Percentiles rank a stretch among this genome's conserved stretches.
phyloP scores from a whole-genome alignment of 1,139 yeast species.

The Geotrichum restrictum region DNA sequence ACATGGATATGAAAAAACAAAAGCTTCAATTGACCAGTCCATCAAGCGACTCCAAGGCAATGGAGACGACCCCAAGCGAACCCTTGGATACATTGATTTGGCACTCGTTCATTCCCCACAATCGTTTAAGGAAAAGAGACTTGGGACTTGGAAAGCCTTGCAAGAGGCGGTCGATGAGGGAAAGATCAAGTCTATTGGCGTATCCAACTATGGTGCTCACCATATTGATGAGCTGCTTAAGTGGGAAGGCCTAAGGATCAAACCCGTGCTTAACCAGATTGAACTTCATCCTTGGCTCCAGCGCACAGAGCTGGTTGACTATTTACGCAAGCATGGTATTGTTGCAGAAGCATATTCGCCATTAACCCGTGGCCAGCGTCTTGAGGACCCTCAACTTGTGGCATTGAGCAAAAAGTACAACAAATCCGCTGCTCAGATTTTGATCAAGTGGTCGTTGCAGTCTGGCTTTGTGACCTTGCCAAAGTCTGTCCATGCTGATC shows the following conservation, averaged over 20 bases:
- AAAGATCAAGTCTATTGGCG: slow-evolving; percentile 42
- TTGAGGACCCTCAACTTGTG: slow-evolving; percentile 49
- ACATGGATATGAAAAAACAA: slow-evolving; percentile 56
- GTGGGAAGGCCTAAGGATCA: slow-evolving; percentile 40
- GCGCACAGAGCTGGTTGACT: slow-evolving; percentile 52
- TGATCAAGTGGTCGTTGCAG: slow-evolving; percentile 44
- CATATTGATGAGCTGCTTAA: slow-evolving; percentile 42
- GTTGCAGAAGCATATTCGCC: slow-evolving; percentile 70
- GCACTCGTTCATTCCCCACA: slow-evolving; percentile 42
- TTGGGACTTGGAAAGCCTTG: slow-evolving; percentile 46
- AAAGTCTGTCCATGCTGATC: slow-evolving; percentile 53
- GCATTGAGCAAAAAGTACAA: slow-evolving; percentile 41
- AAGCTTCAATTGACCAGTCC: slow-evolving; percentile 49
- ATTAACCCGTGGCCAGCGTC: slow-evolving; percentile 56
- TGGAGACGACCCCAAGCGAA: slow-evolving; percentile 23
- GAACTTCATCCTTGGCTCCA: slow-evolving; percentile 61
- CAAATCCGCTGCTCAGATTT: slow-evolving; percentile 44
- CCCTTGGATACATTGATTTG: slow-evolving; percentile 48
- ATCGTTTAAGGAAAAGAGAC: slow-evolving; percentile 31
- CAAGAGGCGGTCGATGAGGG: slow-evolving; percentile 43
- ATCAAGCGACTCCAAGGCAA: slow-evolving; percentile 46
- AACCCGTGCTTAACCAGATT: slow-evolving; percentile 51
- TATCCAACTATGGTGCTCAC: slow-evolving; percentile 44
- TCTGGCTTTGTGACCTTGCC: slow-evolving; percentile 61
- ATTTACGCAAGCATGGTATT: slow-evolving; percentile 50